Percentiles rank a stretch among this genome's conserved stretches.
These are phyloP conservation scores for Arbutus unedo DNA, from an alignment of 148 eudicot genomes.

Conservation along the genomic window DNA sequence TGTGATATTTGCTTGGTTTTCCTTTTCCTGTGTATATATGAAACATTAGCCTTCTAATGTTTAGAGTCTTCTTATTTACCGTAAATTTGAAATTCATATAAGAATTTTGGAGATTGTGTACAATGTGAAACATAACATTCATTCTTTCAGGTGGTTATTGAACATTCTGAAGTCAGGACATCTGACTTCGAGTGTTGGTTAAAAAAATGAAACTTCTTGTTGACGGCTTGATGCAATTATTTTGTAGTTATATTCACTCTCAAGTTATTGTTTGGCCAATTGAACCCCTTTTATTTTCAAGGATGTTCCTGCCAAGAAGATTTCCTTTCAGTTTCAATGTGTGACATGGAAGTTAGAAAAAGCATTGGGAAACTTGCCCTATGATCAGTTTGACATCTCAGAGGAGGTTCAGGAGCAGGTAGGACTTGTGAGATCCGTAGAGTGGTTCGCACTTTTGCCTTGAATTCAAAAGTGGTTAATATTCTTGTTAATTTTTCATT, in stretches of 20 bases:
- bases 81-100: background rate
- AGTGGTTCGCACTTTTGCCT: background rate
- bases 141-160: background rate
- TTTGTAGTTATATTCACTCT: background rate
- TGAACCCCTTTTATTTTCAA: constrained; percentile 27
- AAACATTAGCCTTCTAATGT: background rate
- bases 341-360: constrained; percentile 90
- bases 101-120: background rate
- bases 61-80: background rate
- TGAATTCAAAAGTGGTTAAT: constrained; percentile 1
- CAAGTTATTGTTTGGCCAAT: constrained; percentile 10
- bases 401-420: constrained; percentile 99
- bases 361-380: constrained; percentile 63
- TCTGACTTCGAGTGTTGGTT: background rate
- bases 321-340: constrained; percentile 81
- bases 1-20: background rate
- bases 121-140: background rate
- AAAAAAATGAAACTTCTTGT: background rate
- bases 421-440: constrained; percentile 11
- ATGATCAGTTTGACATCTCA: constrained; percentile 68
- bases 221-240: background rate
- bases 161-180: background rate
- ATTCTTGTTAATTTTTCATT: constrained; percentile 2
- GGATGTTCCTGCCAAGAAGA: constrained; percentile 77
- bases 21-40: background rate